phyloP scores from a whole-genome alignment of 1,139 yeast species.

The Hemisphaericaspora xylanilytica region DNA sequence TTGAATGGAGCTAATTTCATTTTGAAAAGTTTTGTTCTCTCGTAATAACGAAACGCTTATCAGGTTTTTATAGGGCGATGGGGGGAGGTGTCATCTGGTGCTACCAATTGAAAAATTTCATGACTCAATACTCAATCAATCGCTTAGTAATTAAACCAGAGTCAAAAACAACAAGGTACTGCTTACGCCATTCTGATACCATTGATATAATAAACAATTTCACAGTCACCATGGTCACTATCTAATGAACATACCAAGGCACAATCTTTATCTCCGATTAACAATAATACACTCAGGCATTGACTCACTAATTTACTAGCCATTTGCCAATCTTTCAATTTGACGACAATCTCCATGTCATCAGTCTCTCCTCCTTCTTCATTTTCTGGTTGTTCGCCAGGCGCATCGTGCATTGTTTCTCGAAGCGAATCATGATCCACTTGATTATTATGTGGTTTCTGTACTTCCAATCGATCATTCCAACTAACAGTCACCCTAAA shows the following conservation, averaged over 20 bases:
- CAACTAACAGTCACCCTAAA: slow-evolving; percentile 54
- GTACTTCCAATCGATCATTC: slow-evolving; percentile 48
- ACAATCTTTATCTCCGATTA: slow-evolving; percentile 48
- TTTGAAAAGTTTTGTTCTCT: background rate
- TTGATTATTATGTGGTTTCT: slow-evolving; percentile 21
- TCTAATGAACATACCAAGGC: slow-evolving; percentile 58
- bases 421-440: slow-evolving; percentile 23
- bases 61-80: no score
- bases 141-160: background rate
- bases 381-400: slow-evolving; percentile 10
- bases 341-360: slow-evolving; percentile 42
- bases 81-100: no score
- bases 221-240: slow-evolving; percentile 56
- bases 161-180: no score
- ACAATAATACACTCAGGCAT: slow-evolving; percentile 51
- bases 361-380: slow-evolving; percentile 14
- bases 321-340: slow-evolving; percentile 55
- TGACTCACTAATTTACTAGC: slow-evolving; percentile 54
- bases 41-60: no score
- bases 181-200: slow-evolving; percentile 36
- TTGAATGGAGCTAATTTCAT: background rate
- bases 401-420: slow-evolving; percentile 12
- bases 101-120: background rate
- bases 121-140: no score
- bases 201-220: slow-evolving; percentile 51